Percentiles rank a stretch among this genome's conserved stretches.
These are phyloP conservation scores for Elongisporangium anandrum DNA, from an alignment of 352 stramenopile genomes.

Conservation along the genomic window DNA sequence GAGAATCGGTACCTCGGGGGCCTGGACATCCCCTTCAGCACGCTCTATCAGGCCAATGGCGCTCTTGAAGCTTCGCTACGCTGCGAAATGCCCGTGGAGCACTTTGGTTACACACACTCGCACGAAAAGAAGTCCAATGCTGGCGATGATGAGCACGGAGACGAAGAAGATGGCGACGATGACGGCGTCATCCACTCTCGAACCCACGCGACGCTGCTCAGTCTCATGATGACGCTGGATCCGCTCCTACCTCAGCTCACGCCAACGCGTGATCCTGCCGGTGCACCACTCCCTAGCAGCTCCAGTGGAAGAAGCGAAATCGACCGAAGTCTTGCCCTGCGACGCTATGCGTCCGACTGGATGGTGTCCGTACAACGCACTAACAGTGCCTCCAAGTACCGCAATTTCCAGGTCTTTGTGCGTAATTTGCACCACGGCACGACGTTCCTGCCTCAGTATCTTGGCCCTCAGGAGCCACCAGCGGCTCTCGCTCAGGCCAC, in stretches of 20 bases:
- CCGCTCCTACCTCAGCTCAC: conserved; percentile 63
- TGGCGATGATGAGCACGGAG: conserved; percentile 16
- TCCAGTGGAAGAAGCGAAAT: conserved; percentile 3
- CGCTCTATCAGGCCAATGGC: conserved; percentile 74
- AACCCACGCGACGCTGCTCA: conserved; percentile 76
- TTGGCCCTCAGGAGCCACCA: conserved; percentile 74
- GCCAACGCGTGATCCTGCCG: conserved; percentile 3
- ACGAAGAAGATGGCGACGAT: conserved; percentile 24
- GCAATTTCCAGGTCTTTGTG: conserved; percentile 74
- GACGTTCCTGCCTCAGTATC: conserved; percentile 67
- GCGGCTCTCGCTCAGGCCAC: conserved; percentile 14
- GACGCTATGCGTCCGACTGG: conserved; percentile 37
- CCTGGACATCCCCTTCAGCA: conserved; percentile 85
- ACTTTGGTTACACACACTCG: conserved; percentile 78
- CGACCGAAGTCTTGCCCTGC: conserved; percentile 6
- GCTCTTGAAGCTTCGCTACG: conserved; percentile 77
- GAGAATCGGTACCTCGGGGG: conserved; percentile 85
- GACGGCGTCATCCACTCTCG: conserved; percentile 25
- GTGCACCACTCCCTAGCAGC: conserved; percentile 17
- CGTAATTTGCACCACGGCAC: conserved; percentile 58
- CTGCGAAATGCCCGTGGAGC: conserved; percentile 76
- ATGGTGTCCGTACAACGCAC: conserved; percentile 7
- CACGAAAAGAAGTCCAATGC: not conserved
- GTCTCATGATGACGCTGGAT: conserved; percentile 86
- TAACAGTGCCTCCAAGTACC: conserved; percentile 17